Base-by-base conservation (phyloP, 805 yeast genomes). In the Cyberlindnera bimundalis region DNA sequence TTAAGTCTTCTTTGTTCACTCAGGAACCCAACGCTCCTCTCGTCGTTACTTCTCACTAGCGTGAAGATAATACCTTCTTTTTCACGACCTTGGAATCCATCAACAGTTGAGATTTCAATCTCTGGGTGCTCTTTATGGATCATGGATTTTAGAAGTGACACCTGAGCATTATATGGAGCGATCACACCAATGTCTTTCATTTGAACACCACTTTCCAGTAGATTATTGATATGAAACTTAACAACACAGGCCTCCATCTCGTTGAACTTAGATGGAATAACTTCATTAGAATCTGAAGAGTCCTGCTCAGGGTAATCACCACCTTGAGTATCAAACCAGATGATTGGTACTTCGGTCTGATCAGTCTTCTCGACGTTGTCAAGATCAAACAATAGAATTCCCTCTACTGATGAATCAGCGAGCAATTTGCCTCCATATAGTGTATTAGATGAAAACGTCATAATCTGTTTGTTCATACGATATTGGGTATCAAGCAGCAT, bases 41-140 rank as follows among this genome's bases (percentile, higher is more conserved):
- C 53, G 16, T 74, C 81, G 59, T 91, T 91, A 29, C 93, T 82
- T 48, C 99, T 70, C 2, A 91, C 97, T 39, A 91, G 61, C 2
- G 93, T 74, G 11, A 93, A 64, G 1, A 91, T 71, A 6, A 91
- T 88, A 0, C 80, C 82, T 52, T 90, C 95, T 60, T 91, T 93
- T 57, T 91, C 99, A 46, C 97, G 69, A 2, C 99, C 99, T 66
- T 91, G 99, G 55, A 91, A 93, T 1, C 97, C 97, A 64, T 91
- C 99, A 5, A 91, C 91, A 0, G 97, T 87, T 5, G 95, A 78
- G 0, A 90, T 76, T 56, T 91, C 98, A 6, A 91, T 65, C 3
- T 46, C 56, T 1, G 74, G 48, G 12, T 40, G 70, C 1, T 38
- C 31, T 4, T 29, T 35, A n/a, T 42, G 44, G 4, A 45, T 45